Conservation (phyloP, 139 green algal species). For the Coelastrella sp. region DNA sequence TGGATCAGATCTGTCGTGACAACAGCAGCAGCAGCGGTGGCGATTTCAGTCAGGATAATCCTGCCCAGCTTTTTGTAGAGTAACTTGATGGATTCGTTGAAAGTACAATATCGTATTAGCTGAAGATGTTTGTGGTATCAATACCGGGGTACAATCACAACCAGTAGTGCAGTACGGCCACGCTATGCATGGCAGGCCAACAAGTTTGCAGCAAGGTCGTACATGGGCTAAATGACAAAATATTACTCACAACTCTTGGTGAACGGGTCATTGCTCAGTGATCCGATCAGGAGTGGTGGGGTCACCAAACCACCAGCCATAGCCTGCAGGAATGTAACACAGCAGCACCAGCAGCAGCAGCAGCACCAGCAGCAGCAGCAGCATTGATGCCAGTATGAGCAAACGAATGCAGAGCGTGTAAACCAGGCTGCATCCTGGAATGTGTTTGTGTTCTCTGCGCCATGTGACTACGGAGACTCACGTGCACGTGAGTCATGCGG, state of each 20-base stretch:
- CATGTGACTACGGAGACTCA: no score
- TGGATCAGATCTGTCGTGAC: slow-evolving; percentile 56
- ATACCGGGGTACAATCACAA: no score
- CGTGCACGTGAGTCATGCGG: no score
- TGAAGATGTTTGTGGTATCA: no score
- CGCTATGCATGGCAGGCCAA: not conserved
- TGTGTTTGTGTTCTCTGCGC: no score
- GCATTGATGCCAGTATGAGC: no score
- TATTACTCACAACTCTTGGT: slow-evolving; percentile 36
- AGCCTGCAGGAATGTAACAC: no score
- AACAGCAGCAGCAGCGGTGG: slow-evolving; percentile 2
- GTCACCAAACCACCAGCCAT: slow-evolving; percentile 74
- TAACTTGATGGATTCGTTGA: not conserved
- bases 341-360: no score
- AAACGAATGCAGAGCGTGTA: no score
- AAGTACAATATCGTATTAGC: no score
- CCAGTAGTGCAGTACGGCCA: not conserved
- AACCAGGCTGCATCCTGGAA: no score
- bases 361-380: no score
- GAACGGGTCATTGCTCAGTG: slow-evolving; percentile 16
- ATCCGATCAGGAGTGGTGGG: slow-evolving; percentile 56
- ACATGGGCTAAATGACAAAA: not conserved
- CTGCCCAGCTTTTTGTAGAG: not conserved
- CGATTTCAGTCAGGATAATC: not conserved
- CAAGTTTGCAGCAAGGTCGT: not conserved